Evolutionary conservation across 1,284 basidiomycete genomes (phyloP).

Genomic region (Cryptococcus sp.): DNA sequence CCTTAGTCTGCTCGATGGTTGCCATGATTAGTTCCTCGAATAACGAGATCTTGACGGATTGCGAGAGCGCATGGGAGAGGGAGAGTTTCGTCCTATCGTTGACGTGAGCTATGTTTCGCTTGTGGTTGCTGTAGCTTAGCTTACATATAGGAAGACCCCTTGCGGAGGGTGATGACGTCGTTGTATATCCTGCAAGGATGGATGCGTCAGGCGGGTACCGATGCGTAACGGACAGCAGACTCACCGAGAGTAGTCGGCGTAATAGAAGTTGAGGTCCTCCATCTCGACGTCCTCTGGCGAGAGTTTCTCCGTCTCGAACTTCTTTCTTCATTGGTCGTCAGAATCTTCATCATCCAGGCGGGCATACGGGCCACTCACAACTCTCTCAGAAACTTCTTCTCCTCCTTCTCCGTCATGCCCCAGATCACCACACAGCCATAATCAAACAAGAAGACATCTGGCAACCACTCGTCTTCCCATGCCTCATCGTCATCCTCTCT

Average conservation of each 20-base stretch:
- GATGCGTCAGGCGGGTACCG: not conserved
- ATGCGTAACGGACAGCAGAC: slow-evolving; percentile 24
- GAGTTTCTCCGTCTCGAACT: slow-evolving; percentile 86
- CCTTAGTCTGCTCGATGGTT: slow-evolving; percentile 94
- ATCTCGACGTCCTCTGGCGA: slow-evolving; percentile 81
- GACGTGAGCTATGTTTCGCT: not conserved
- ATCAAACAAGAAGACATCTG: slow-evolving; percentile 88
- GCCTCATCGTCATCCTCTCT: slow-evolving; percentile 52
- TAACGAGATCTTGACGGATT: slow-evolving; percentile 95
- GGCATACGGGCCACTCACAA: slow-evolving; percentile 63
- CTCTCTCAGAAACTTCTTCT: slow-evolving; percentile 80
- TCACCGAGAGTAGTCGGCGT: slow-evolving; percentile 90
- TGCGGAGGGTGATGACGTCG: slow-evolving; percentile 92
- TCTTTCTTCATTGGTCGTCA: slow-evolving; percentile 59
- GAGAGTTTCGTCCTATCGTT: slow-evolving; percentile 83
- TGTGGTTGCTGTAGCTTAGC: slow-evolving; percentile 33
- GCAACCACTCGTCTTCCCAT: slow-evolving; percentile 59
- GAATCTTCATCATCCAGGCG: not conserved
- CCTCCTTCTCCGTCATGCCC: slow-evolving; percentile 93
- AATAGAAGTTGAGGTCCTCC: slow-evolving; percentile 96
- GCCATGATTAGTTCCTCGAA: slow-evolving; percentile 90
- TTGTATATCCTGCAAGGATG: slow-evolving; percentile 75
- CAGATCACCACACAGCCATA: slow-evolving; percentile 90
- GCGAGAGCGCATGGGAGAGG: slow-evolving; percentile 87
- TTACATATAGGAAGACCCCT: slow-evolving; percentile 92